Evolutionary conservation across 805 yeast species (phyloP), one percentile per base, ranked within the genome.

Genomic region (Saccharomycopsis synnaedendra): DNA sequence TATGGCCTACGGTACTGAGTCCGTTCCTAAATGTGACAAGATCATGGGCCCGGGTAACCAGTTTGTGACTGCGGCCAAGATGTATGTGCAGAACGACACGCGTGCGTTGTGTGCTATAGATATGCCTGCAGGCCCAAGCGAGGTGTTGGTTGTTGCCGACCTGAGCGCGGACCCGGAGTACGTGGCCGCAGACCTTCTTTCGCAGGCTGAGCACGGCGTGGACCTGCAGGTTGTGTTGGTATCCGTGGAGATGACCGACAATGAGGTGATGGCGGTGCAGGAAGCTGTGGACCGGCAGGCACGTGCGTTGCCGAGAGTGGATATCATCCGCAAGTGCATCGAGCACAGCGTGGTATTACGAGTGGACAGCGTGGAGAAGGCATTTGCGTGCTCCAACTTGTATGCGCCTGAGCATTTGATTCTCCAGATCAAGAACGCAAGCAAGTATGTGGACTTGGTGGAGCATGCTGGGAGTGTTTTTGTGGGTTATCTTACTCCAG

Each of bases 71-170:
- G 97, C 98, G 40, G 99, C 98, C 40, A 93, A 93, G 72, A 93
- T 93, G 99, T 70, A 83, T 62, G 93, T 94, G 45, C 93, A 90
- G 58, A 94, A 93, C 60, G 98, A 93, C 61, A 85, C 96, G 1
- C 82, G 82, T 54, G 97, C 98, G 5, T 70, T 89, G 60, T 93
- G 96, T 62, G 85, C 96, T 11, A 93, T 93, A 57, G 99, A 93
- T 65, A 90, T 93, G 97, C 99, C 99, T 44, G 99, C 99, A 30
- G 99, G 99, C 6, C 99, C 99, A 32, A 85, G 95, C 45, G 99
- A 93, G 67, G 99, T 93, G 29, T 72, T 93, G 51, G 99, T 90
- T n/a, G 71, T 93, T 57, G 95, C 96, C 43, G 99, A 93, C 63
- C 76, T 71, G 51, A 60, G 74, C 42, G 86, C 97, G 8, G 96